Evolutionary conservation across 768 basidiomycete species (phyloP), one percentile per base, ranked within the genome.

Genomic region (Lentinula sp.): DNA sequence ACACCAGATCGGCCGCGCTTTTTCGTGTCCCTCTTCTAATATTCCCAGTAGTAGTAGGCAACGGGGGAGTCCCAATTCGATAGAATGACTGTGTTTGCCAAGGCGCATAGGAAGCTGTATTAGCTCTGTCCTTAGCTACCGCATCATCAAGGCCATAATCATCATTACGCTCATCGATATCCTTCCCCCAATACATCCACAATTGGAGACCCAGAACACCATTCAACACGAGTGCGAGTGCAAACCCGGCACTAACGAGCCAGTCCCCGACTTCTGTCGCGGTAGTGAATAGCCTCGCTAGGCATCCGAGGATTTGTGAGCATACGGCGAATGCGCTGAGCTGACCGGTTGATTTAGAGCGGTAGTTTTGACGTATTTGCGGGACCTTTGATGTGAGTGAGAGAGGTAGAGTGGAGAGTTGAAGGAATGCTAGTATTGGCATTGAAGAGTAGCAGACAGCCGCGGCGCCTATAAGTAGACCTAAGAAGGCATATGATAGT

Each of bases 251-350:
- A 18, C 85, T 76, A 64, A 98, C 84, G 64, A 97, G 78, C 7
- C 70, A 65, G 72, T 98, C 97, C 55, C 87, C 84, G 60, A 97
- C 88, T 71, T 98, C 96, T 35, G 88, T 89, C 9, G 87, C 82
- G 11, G 94, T 98, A 6, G 97, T 99, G 79, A 95, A 98, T 15
- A 98, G 77, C 49, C 97, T 80, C 0, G 96, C 97, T 40, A 93
- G 76, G 72, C 95, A 97, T 23, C 97, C 96, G 1, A 80, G 81
- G 42, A 98, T 83, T 64, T 96, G 93, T 55, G 93, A 83, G 67
- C 92, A 75, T 40, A 98, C 93, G 28, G 95, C 94, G 69, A 99
- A 92, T 0, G 93, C 85, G 10, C 93, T 95, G 45, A 99, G 88
- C 68, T 98, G 94, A 10, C 97, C 97, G 0, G 97, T 98, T 6